Evolutionary conservation across 1,284 basidiomycete species (phyloP), one percentile per base, ranked within the genome.

Genomic region (Boletellus deceptivus): DNA sequence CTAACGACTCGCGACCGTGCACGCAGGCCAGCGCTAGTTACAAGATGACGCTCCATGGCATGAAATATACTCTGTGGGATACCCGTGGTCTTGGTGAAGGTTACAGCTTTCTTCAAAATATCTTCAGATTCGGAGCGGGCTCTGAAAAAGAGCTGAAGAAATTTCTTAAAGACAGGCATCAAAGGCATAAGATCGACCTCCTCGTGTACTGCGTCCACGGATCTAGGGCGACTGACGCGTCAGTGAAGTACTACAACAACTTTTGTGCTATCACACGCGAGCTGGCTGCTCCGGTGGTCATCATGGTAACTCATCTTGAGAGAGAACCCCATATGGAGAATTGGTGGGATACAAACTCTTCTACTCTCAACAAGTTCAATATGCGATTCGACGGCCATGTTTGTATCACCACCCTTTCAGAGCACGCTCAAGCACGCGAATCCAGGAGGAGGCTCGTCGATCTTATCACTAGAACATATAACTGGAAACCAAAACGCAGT

Each of bases 201-300:
- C 59, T 67, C 18, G 65, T 66, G 0, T 66, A 50, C 46, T 66
- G 68, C 39, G 48, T 66, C 38, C 65, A 46, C 8, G 66, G 57
- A 14, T 46, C 55, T 14, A 59, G 65, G 44, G 58, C 57, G 8
- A 55, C 53, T 8, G 13, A 37, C 11, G 53, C 55, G 18, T 49
- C 39, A 1, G 31, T 41, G 27, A 55, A 49, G 24, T 60, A 63
- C 42, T 71, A 69, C 29, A 43, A 57, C 10, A 40, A 35, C 2
- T 60, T 72, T 46, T 61, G 62, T 27, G 24, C 46, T 6, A 46
- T 55, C 44, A 55, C 68, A 9, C 65, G 59, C 35, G 51, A 48
- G 16, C 49, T 60, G 38, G 55, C 33, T 37, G 55, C 61, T n/a
- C 68, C 64, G 3, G 60, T 70, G 5, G 63, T 47, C 36, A 10